These are phyloP conservation scores for Suillus lakei DNA, from an alignment of 768 basidiomycete genomes.

Conservation along the genomic window DNA sequence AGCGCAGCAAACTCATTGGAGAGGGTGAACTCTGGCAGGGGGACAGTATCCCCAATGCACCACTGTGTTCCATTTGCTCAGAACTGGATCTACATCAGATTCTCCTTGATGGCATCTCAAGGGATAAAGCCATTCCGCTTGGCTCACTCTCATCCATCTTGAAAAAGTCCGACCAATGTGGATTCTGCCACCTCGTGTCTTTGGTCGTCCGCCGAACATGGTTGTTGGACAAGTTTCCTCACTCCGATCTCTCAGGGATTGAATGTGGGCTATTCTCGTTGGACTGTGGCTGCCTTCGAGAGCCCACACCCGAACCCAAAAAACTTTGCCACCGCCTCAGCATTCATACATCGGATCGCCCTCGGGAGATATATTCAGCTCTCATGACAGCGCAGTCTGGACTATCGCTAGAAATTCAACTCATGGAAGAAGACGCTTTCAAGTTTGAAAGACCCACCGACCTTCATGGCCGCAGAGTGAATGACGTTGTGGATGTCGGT, in stretches of 20 bases:
- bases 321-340: constrained; percentile 4
- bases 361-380: neutral
- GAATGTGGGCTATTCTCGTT: neutral
- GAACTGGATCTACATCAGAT: constrained; percentile 1
- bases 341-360: constrained; percentile 4
- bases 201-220: constrained; percentile 3
- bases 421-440: constrained; percentile 5
- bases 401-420: neutral
- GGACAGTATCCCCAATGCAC: neutral
- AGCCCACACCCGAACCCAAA: neutral
- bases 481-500: constrained; percentile 1
- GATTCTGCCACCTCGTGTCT: constrained; percentile 8
- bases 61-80: constrained; percentile 9
- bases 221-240: constrained; percentile 5
- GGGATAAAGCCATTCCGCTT: neutral
- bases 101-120: constrained; percentile 6
- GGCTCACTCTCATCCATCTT: constrained; percentile 5
- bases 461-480: constrained; percentile 6
- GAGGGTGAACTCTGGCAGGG: too few relatives aligned
- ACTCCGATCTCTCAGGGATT: constrained; percentile 3
- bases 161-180: constrained; percentile 6
- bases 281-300: too few relatives aligned
- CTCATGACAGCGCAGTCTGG: neutral
- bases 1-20: too few relatives aligned
- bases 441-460: neutral